Conservation (phyloP, 441 rosid genomes). For the Hypseocharis bilobata region DNA sequence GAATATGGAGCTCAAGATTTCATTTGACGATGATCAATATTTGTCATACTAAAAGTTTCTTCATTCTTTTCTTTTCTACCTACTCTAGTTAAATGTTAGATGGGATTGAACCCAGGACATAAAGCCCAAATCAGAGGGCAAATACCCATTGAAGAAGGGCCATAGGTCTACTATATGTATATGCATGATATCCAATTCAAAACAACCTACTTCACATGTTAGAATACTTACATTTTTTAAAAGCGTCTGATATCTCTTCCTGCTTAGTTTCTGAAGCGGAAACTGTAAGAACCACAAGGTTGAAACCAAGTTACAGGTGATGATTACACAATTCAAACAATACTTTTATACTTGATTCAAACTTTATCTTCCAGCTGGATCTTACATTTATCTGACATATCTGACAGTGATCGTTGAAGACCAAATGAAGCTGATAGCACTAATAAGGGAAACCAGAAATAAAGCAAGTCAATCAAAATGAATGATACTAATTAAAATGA, state of each 20-base stretch:
- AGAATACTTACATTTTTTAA: conserved; percentile 37
- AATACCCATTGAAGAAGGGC: no score
- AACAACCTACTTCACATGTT: not conserved
- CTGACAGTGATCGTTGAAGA: conserved; percentile 35
- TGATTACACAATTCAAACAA: not conserved
- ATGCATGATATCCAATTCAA: not conserved
- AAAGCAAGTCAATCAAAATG: not conserved
- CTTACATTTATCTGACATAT: conserved; percentile 35
- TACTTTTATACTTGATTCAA: not conserved
- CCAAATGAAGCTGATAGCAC: conserved; percentile 49
- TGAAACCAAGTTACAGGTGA: not conserved
- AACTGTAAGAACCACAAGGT: conserved; percentile 29
- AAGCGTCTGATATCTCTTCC: conserved; percentile 22
- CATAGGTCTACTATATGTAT: no score
- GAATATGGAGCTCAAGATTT: no score
- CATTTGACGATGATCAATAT: no score
- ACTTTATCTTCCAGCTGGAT: conserved; percentile 10
- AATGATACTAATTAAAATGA: not conserved
- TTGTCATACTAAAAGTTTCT: no score
- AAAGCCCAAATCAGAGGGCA: no score
- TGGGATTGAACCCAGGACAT: no score
- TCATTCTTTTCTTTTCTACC: no score
- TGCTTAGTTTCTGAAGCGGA: conserved; percentile 24
- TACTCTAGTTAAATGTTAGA: no score
- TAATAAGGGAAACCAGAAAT: conserved; percentile 19